Evolutionary conservation across 1,139 yeast species (phyloP), one percentile per base, ranked within the genome.

Genomic region (Scheffersomyces stambukii): DNA sequence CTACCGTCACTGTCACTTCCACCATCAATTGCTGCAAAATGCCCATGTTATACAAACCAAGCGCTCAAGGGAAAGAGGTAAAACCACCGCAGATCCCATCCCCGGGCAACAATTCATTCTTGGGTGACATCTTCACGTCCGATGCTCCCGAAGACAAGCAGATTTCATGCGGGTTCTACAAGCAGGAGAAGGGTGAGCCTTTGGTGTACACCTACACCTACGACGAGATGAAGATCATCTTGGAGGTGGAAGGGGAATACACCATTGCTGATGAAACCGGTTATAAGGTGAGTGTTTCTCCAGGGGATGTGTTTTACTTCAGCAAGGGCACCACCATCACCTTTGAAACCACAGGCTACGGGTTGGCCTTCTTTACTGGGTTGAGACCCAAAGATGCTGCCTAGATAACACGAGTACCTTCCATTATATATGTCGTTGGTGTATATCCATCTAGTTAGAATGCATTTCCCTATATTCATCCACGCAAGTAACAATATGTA

Each of bases 231-330:
- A 79, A 79, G 58, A 65, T 79, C 45, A 68, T 77, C 48, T 60
- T 78, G 42, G 82, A 77, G 50, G 77, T 73, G 34, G 76, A 68
- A 48, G 85, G 85, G 38, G 77, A 74, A 46, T 75, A 74, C 63
- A 61, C 61, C 33, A 64, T 79, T 42, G 48, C 74, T 30, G 86
- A 79, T 44, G 84, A 76, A 55, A 65, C 75, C 29, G 84, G 84
- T 10, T 61, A 63, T 49, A 67, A 68, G 40, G 78, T 73, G 28
- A 62, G 60, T 32, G 81, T 68, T 33, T 56, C 65, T 36, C 80
- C 80, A 33, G 82, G 82, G 36, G 86, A 79, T 44, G 80, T 76
- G n/a, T 68, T 79, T 46, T 77, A 70, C 66, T 77, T 79, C 60
- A 67, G 65, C 41, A 75, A 75, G 52, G 85, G 85, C 17, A 61